Evolutionary conservation across 2,329 filamentous ascomycete species (phyloP).

Genomic region (Calonectria pseudoreteaudii): DNA sequence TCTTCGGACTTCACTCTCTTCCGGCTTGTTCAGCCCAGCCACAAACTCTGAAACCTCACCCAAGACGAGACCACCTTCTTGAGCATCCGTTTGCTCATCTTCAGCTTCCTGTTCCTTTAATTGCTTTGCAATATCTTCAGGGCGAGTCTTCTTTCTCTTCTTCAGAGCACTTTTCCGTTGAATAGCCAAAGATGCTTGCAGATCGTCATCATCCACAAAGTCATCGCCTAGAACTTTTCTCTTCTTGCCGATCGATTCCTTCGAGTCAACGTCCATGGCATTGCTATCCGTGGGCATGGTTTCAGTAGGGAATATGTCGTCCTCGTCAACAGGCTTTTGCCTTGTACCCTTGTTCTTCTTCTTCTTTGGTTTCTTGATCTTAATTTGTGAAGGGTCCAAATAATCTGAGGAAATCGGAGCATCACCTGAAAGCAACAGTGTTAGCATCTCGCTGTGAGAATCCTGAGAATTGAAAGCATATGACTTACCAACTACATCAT

Average conservation of each 20-base stretch:
- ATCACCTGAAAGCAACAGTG: slow-evolving; percentile 32
- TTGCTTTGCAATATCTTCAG: slow-evolving; percentile 88
- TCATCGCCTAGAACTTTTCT: slow-evolving; percentile 73
- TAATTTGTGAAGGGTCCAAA: slow-evolving; percentile 85
- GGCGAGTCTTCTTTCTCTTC: slow-evolving; percentile 87
- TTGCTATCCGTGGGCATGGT: slow-evolving; percentile 54
- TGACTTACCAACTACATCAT: slow-evolving; percentile 74
- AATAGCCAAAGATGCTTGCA: slow-evolving; percentile 86
- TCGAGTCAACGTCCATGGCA: slow-evolving; percentile 82
- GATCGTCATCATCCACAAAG: slow-evolving; percentile 91
- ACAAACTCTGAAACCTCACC: slow-evolving; percentile 97
- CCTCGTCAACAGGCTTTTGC: slow-evolving; percentile 74
- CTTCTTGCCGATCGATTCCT: slow-evolving; percentile 67
- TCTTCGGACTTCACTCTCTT: slow-evolving; percentile 66
- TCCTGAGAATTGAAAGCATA: background rate
- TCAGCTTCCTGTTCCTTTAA: slow-evolving; percentile 74
- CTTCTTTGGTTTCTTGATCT: slow-evolving; percentile 95
- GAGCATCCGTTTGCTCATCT: slow-evolving; percentile 53
- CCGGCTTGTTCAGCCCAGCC: slow-evolving; percentile 81
- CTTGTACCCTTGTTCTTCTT: slow-evolving; percentile 85
- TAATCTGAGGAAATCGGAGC: slow-evolving; percentile 79
- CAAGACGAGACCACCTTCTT: slow-evolving; percentile 79
- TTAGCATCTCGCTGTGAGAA: slow-evolving; percentile 23
- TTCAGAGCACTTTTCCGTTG: slow-evolving; percentile 88
- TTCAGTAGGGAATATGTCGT: slow-evolving; percentile 66